Evolutionary conservation across 768 basidiomycete genomes (phyloP).

Genomic region (Suillus variegatus): DNA sequence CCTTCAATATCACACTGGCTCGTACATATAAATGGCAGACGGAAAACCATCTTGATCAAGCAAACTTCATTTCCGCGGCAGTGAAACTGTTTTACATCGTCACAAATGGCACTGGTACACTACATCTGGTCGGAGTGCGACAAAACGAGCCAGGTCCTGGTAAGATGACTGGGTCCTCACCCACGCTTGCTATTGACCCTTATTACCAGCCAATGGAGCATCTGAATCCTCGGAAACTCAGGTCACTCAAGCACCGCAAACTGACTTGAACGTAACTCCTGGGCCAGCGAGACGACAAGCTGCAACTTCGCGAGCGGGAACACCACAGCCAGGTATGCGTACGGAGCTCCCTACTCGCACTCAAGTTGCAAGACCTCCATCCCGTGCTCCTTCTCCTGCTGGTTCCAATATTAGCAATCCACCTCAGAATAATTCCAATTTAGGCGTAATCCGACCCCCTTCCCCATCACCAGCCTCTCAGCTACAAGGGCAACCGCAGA

Average conservation of each 20-base stretch:
- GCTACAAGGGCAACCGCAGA: constrained; percentile 19
- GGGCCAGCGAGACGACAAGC: constrained; percentile 5
- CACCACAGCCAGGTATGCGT: not conserved
- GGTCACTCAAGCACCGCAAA: constrained; percentile 19
- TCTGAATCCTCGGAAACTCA: constrained; percentile 18
- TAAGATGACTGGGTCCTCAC: constrained; percentile 23
- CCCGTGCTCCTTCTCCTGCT: constrained; percentile 45
- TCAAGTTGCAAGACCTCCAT: constrained; percentile 27
- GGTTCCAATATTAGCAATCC: constrained; percentile 27
- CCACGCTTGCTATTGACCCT: constrained; percentile 2
- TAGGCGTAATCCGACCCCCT: constrained; percentile 11
- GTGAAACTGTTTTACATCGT: constrained; percentile 61
- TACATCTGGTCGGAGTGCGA: constrained; percentile 62
- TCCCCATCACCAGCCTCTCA: constrained; percentile 28
- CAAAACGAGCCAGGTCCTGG: constrained; percentile 40
- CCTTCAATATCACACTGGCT: constrained; percentile 84
- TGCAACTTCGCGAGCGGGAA: constrained; percentile 10
- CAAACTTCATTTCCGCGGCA: constrained; percentile 65
- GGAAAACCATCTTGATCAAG: constrained; percentile 72
- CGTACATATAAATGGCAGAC: constrained; percentile 91
- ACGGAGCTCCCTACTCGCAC: constrained; percentile 24
- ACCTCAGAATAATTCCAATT: constrained; percentile 25
- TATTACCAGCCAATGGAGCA: constrained; percentile 15
- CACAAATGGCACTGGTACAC: constrained; percentile 40
- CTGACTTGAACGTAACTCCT: constrained; percentile 6